Conservation (phyloP, 108 stramenopile species). For the Cyclotella baltica region DNA sequence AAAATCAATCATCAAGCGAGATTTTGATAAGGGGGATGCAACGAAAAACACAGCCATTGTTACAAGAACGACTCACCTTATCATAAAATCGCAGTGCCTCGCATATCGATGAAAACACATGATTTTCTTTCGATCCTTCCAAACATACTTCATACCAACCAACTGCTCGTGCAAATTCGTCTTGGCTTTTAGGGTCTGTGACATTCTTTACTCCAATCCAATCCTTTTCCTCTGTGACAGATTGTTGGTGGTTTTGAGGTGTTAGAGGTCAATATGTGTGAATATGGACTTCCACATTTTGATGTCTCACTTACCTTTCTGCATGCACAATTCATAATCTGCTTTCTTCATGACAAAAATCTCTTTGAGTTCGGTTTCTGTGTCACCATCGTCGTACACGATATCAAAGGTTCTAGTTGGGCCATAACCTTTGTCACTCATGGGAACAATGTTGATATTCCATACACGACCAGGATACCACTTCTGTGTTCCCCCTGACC, state of each 20-base stretch:
- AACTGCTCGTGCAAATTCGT: conserved; percentile 13
- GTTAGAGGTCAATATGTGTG: no score
- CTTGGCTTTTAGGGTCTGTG: conserved; percentile 3
- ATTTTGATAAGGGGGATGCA: background rate
- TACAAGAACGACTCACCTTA: background rate
- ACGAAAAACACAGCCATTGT: background rate
- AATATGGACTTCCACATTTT: no score
- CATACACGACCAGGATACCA: conserved; percentile 23
- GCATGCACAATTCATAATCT: conserved; percentile 11
- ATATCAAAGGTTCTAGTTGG: conserved; percentile 13
- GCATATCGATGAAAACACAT: conserved; percentile 11
- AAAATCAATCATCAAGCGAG: background rate
- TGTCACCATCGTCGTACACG: conserved; percentile 16
- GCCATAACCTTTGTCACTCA: conserved; percentile 2
- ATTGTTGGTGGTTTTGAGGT: no score
- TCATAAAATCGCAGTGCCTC: conserved; percentile 20
- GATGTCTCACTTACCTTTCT: no score
- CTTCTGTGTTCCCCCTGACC: conserved; percentile 1
- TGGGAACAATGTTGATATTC: conserved; percentile 7
- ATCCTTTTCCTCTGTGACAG: conserved; percentile 1
- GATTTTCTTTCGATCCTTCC: background rate
- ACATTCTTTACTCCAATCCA: conserved; percentile 23
- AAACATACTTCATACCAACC: conserved; percentile 17
- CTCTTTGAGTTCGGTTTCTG: conserved; percentile 3
- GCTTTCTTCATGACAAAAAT: conserved; percentile 21